Evolutionary conservation across 2,329 filamentous ascomycete genomes (phyloP), one percentile per base, ranked within the genome.

Genomic region (Monilinia aucupariae): DNA sequence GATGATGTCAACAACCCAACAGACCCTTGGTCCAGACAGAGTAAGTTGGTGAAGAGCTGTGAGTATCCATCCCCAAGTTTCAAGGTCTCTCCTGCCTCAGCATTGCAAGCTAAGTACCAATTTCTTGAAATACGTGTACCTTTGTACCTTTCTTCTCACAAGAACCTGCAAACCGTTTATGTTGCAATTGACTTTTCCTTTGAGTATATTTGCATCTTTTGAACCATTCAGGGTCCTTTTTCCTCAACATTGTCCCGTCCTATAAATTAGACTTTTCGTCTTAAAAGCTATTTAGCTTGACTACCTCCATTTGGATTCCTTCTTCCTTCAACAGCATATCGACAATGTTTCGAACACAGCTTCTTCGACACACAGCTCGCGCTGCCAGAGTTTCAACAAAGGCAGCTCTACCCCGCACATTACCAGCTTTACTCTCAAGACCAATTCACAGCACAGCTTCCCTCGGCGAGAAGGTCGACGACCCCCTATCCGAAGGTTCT

Each of bases 341-440:
- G n/a, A 62, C 30, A 50, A 74, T 74, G 72, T 71, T 73, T 59
- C 68, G 71, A 61, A 64, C 69, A 20, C 70, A 71, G 64, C 66
- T 73, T 48, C 65, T 74, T 49, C 67, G 68, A 47, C 66, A 71
- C 12, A 55, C 71, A 63, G 65, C 68, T 64, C 64, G 70, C 62
- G 69, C 65, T 64, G 64, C 62, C 34, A 67, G 65, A 67, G 65
- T 66, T 64, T 64, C 67, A 25, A 48, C 61, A 51, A 43, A 53
- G n/a, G 59, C 64, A 50, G 37, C 63, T 62, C 58, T 63, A 50
- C 60, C 67, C 59, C 66, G 67, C 30, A 60, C 62, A 59, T 39
- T 58, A 39, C 65, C 68, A 25, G 48, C 65, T 32, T 12, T 66
- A 50, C 37, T 55, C 45, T 53, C 64, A n/a, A 62, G 69, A 45